Evolutionary conservation across 2,329 filamentous ascomycete species (phyloP).

Genomic region (Aspergillus persii): DNA sequence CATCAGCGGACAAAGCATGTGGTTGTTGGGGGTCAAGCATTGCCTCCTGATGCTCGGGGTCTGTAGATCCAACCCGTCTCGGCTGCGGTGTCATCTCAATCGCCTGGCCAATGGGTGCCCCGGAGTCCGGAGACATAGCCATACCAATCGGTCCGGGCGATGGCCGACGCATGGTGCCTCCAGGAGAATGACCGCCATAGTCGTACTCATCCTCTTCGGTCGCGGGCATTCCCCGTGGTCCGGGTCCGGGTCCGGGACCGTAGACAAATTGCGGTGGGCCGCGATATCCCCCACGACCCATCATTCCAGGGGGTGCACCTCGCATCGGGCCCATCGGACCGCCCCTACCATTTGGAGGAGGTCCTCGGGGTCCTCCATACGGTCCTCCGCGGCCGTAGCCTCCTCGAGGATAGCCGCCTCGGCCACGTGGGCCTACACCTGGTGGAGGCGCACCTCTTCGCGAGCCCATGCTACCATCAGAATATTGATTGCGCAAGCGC

Average conservation of each 20-base stretch:
- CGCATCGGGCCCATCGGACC: conserved; percentile 36
- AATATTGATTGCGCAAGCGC: conserved; percentile 46
- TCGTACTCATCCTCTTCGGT: conserved; percentile 26
- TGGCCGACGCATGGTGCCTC: conserved; percentile 24
- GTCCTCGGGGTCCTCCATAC: conserved; percentile 34
- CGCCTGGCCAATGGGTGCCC: conserved; percentile 58
- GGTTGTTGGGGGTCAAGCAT: conserved; percentile 18
- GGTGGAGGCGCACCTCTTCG: conserved; percentile 38
- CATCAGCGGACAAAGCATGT: conserved; percentile 28
- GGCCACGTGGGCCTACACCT: conserved; percentile 53
- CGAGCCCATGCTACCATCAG: conserved; percentile 46
- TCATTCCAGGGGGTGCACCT: conserved; percentile 40
- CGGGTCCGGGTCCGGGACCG: conserved; percentile 40
- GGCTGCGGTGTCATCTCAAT: conserved; percentile 77
- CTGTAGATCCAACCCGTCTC: conserved; percentile 39
- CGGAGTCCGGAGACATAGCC: conserved; percentile 35
- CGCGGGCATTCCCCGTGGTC: conserved; percentile 24
- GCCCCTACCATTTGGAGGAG: conserved; percentile 45
- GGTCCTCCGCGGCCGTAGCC: conserved; percentile 44
- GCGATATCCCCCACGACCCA: conserved; percentile 40
- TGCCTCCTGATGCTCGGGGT: conserved; percentile 35
- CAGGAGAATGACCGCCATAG: conserved; percentile 23
- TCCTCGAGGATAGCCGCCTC: conserved; percentile 54
- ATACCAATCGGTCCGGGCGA: conserved; percentile 35
- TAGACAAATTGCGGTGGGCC: conserved; percentile 54